Conservation (phyloP, 371 early-diverging fungal genomes). For the Rhizopus stolonifer region DNA sequence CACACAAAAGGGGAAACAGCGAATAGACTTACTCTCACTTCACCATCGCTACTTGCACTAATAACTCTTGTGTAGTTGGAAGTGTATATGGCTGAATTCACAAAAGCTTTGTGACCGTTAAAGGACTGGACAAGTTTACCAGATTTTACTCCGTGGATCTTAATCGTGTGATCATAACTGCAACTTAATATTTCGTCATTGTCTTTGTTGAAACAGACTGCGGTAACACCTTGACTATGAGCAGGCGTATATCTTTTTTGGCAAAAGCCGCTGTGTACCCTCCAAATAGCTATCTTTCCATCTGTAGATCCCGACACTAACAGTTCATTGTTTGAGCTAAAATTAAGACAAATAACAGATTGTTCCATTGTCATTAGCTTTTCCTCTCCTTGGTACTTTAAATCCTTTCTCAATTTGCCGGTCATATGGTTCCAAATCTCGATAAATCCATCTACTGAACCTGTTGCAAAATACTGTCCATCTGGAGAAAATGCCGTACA, state of each 20-base stretch:
- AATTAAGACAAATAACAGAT: slow-evolving; percentile 77
- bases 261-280: slow-evolving; percentile 74
- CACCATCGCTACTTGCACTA: slow-evolving; percentile 86
- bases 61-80: slow-evolving; percentile 67
- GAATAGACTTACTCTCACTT: slow-evolving; percentile 64
- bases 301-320: slow-evolving; percentile 86
- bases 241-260: slow-evolving; percentile 76
- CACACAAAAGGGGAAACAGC: background rate
- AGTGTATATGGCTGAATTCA: slow-evolving; percentile 77
- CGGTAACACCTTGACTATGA: slow-evolving; percentile 85
- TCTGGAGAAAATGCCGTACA: slow-evolving; percentile 81
- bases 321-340: slow-evolving; percentile 75
- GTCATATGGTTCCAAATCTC: slow-evolving; percentile 93
- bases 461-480: slow-evolving; percentile 85
- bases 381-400: slow-evolving; percentile 91
- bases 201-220: slow-evolving; percentile 77
- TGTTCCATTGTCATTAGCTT: slow-evolving; percentile 91
- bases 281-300: slow-evolving; percentile 90
- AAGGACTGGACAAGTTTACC: slow-evolving; percentile 88
- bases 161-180: slow-evolving; percentile 80
- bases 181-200: slow-evolving; percentile 76
- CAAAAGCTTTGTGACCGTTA: slow-evolving; percentile 89
- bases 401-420: slow-evolving; percentile 86
- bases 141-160: slow-evolving; percentile 88
- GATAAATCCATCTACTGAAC: slow-evolving; percentile 91